Percentiles rank a stretch among this genome's conserved stretches.
Conservation (phyloP, 805 yeast species). For the Myxozyma sirexii region DNA sequence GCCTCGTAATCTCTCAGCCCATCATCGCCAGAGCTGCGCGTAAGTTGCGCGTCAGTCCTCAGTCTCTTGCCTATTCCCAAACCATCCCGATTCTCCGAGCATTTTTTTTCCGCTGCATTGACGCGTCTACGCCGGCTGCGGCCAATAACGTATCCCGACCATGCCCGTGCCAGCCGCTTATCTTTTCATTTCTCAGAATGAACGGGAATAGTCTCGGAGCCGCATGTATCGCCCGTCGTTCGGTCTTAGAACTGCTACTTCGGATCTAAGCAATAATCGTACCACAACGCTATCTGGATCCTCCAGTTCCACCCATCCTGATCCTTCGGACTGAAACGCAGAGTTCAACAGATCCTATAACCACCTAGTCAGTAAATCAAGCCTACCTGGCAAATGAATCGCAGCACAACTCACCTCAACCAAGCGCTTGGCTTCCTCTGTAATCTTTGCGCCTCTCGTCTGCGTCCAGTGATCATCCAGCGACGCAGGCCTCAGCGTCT, state of each 20-base stretch:
- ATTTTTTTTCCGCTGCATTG: too few species aligned
- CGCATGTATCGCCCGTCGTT: slow-evolving; percentile 19
- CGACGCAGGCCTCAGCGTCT: slow-evolving; percentile 3
- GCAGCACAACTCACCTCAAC: slow-evolving; percentile 16
- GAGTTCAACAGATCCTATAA: slow-evolving; percentile 21
- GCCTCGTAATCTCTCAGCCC: too few species aligned
- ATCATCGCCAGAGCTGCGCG: too few species aligned
- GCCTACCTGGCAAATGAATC: too few species aligned
- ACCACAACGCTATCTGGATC: slow-evolving; percentile 20
- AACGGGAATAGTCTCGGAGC: slow-evolving; percentile 12
- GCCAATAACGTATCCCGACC: not conserved
- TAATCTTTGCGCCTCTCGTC: slow-evolving; percentile 8
- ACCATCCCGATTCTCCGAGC: too few species aligned
- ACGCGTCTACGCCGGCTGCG: too few species aligned
- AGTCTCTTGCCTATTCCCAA: too few species aligned
- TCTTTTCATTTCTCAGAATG: too few species aligned
- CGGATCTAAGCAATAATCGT: slow-evolving; percentile 22
- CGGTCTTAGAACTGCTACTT: slow-evolving; percentile 10
- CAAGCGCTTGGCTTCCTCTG: slow-evolving; percentile 13
- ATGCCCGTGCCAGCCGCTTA: too few species aligned
- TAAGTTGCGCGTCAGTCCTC: too few species aligned
- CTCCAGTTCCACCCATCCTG: slow-evolving; percentile 11
- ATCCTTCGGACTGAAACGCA: slow-evolving; percentile 2
- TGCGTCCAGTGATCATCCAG: slow-evolving; percentile 15
- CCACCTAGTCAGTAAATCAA: not conserved